Evolutionary conservation across 2,329 filamentous ascomycete species (phyloP).

Genomic region (Talaromyces sp.): DNA sequence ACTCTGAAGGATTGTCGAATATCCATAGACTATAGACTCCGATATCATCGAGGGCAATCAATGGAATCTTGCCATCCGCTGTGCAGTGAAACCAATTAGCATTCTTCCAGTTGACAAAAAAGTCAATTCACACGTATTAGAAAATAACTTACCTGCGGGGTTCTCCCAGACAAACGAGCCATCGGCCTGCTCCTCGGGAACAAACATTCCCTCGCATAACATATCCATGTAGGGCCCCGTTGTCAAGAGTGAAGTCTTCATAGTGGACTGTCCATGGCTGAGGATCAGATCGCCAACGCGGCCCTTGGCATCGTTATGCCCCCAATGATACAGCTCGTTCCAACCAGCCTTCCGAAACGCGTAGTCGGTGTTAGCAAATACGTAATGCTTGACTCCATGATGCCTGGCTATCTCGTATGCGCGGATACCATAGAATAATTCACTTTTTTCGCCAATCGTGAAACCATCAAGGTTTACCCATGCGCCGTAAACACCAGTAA

Average conservation of each 20-base stretch:
- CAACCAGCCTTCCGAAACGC: slow-evolving; percentile 16
- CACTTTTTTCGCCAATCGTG: slow-evolving; percentile 36
- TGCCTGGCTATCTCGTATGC: slow-evolving; percentile 42
- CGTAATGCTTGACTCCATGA: slow-evolving; percentile 44
- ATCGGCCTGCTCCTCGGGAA: slow-evolving; percentile 18
- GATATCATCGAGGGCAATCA: slow-evolving; percentile 22
- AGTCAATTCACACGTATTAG: neutral
- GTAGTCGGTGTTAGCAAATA: slow-evolving; percentile 28
- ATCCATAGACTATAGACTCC: slow-evolving; percentile 22
- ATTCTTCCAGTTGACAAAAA: neutral
- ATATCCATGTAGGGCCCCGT: slow-evolving; percentile 50
- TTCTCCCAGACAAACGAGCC: slow-evolving; percentile 20
- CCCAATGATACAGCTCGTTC: slow-evolving; percentile 14
- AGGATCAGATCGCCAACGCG: slow-evolving; percentile 14
- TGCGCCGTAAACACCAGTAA: slow-evolving; percentile 45
- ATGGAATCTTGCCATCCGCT: slow-evolving; percentile 17
- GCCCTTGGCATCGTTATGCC: slow-evolving; percentile 15
- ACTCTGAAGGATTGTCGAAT: slow-evolving; percentile 18
- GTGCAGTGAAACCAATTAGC: neutral
- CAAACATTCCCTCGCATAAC: slow-evolving; percentile 22
- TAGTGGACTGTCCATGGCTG: slow-evolving; percentile 12
- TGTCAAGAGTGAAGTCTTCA: slow-evolving; percentile 34
- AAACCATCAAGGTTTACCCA: slow-evolving; percentile 56
- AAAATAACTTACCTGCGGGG: slow-evolving; percentile 3
- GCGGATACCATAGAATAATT: slow-evolving; percentile 39